Percentiles rank a stretch among this genome's conserved stretches.
Evolutionary conservation across 2,329 filamentous ascomycete species (phyloP).

Genomic region (Byssothecium circinans): DNA sequence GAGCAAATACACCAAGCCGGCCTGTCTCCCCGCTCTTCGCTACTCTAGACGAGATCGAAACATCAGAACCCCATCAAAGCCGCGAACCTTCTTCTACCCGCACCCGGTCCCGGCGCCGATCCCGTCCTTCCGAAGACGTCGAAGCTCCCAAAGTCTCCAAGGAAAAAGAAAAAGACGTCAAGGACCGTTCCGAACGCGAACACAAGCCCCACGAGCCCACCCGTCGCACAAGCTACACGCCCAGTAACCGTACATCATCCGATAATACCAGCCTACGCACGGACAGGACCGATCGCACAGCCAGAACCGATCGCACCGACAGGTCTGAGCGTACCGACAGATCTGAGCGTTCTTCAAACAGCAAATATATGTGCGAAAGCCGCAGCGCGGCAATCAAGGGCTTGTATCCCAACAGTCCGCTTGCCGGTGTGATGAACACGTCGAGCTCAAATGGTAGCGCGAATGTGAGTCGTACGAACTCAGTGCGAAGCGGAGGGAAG

Average conservation of each 20-base stretch:
- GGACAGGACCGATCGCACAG: constrained; percentile 18
- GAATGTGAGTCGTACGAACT: constrained; percentile 7
- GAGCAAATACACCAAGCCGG: constrained; percentile 26
- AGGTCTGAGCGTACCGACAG: constrained; percentile 21
- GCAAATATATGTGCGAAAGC: constrained; percentile 37
- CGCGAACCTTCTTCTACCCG: constrained; percentile 28
- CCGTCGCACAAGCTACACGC: constrained; percentile 36
- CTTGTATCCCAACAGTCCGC: constrained; percentile 38
- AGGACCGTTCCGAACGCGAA: constrained; percentile 6
- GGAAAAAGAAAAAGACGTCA: constrained; percentile 25
- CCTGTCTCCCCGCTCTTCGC: constrained; percentile 39
- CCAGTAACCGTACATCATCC: constrained; percentile 24
- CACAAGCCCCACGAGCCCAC: constrained; percentile 17
- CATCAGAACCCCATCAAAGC: constrained; percentile 28
- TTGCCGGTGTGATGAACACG: constrained; percentile 19
- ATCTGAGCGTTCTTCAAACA: constrained; percentile 23
- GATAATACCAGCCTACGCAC: constrained; percentile 3
- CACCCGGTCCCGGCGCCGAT: constrained; percentile 18
- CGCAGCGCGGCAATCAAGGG: constrained; percentile 44
- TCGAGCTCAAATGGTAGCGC: constrained; percentile 4
- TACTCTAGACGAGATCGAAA: constrained; percentile 40
- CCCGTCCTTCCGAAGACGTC: constrained; percentile 24
- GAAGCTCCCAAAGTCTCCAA: constrained; percentile 1
- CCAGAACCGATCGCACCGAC: constrained; percentile 19
- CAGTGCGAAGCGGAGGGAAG: constrained; percentile 9